Base-by-base conservation (phyloP, 805 yeast species). In the Huiozyma sinensis region DNA sequence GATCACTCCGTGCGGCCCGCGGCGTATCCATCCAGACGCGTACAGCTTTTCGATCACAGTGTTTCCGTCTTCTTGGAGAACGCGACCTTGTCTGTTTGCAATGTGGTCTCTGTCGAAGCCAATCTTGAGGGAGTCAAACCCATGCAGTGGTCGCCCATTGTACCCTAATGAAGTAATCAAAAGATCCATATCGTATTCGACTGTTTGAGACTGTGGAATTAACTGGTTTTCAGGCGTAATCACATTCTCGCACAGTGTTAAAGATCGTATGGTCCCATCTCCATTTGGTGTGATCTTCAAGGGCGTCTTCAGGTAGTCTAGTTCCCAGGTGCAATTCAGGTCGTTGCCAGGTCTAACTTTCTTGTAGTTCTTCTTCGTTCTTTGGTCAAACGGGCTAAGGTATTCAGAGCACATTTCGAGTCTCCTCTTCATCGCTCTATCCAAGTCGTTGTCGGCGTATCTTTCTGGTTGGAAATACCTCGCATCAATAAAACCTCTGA, bases 11-110 rank as follows among this genome's bases (percentile, higher is more conserved):
- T 74, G 73, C 6, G 95, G 83, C 1, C 95, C 95, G 42, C 75
- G 79, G 45, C 83, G 77, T 39, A 88, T 80, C 98, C 98, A 92
- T 0, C 98, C 98, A 7, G 88, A 69, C 2, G 84, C 79, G 53
- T 88, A 90, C 46, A 86, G 65, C 2, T 57, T 65, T 29, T 59
- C 53, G 33, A 48, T 39, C 5, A 46, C 33, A 33, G 51, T 36
- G 7, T 43, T 47, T 13, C 54, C 56, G 0, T 51, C 42, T 1
- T 50, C 45, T 32, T 58, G 51, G 7, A 68, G 44, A 0, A 73
- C 72, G 35, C 73, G 62, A 1, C 80, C 82, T 24, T 68, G 58
- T 1, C 52, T 47, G 45, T 74, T 77, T 1, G 67, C 63, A 9
- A 78, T 63, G n/a, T 67, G 60, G 1, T 81, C 80, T 10, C 55